Percentiles rank a stretch among this genome's conserved stretches.
These are phyloP conservation scores for Prinsepia uniflora DNA, from an alignment of 306 rosid species.

Conservation along the genomic window DNA sequence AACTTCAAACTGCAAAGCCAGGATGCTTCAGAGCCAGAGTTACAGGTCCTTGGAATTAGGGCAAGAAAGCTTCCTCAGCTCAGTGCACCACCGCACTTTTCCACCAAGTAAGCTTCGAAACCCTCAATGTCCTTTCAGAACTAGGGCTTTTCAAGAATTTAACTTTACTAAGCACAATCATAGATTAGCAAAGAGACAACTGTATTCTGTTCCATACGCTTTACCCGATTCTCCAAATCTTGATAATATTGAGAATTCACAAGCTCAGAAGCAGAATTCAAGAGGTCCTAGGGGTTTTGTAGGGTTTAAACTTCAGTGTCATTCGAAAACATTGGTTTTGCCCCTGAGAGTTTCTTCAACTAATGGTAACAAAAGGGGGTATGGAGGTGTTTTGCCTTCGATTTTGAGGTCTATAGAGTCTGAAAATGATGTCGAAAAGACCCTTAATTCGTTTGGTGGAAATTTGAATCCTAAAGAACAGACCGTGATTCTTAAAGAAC, in stretches of 20 bases:
- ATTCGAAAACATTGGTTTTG: constrained; percentile 34
- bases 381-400: constrained; percentile 50
- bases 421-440: constrained; percentile 33
- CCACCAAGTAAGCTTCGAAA: constrained; percentile 30
- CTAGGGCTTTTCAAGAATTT: constrained; percentile 33
- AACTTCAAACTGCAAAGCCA: neutral
- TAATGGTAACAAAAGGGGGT: constrained; percentile 33
- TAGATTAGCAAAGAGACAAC: constrained; percentile 13
- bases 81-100: constrained; percentile 22
- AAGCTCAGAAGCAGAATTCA: constrained; percentile 15
- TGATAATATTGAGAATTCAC: constrained; percentile 10
- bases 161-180: constrained; percentile 10
- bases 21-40: constrained; percentile 32
- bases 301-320: constrained; percentile 46
- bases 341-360: constrained; percentile 29
- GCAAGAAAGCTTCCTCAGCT: constrained; percentile 33
- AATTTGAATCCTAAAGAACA: constrained; percentile 54
- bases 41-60: constrained; percentile 36
- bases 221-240: constrained; percentile 7
- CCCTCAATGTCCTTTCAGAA: constrained; percentile 14
- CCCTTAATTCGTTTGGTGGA: constrained; percentile 43
- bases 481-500: constrained; percentile 65
- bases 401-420: constrained; percentile 44
- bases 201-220: constrained; percentile 7
- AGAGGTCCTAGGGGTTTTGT: constrained; percentile 26